phyloP scores from a whole-genome alignment of 2,329 filamentous ascomycete species.

The Cordyceps tenuipes region DNA sequence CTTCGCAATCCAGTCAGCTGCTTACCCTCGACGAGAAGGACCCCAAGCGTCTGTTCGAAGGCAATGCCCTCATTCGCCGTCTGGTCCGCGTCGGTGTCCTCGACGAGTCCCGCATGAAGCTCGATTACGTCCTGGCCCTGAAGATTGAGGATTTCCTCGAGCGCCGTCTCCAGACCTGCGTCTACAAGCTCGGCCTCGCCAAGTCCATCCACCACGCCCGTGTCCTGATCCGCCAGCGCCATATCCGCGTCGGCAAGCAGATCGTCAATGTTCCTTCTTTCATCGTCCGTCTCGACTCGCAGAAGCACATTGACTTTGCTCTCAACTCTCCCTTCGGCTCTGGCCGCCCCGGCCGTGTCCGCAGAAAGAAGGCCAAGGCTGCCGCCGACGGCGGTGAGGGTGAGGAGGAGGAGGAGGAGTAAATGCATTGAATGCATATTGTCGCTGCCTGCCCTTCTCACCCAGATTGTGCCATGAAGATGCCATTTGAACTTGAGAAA shows the following conservation, averaged over 20 bases:
- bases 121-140: constrained; percentile 99
- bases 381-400: constrained; percentile 75
- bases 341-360: constrained; percentile 92
- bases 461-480: constrained; percentile 24
- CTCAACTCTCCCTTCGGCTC: constrained; percentile 96
- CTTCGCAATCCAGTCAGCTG: constrained; percentile 65
- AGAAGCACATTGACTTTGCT: constrained; percentile 99
- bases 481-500: constrained; percentile 28
- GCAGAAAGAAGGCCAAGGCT: constrained; percentile 99
- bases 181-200: constrained; percentile 99
- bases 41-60: constrained; percentile 99
- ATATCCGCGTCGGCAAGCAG: constrained; percentile 99
- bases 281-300: constrained; percentile 98
- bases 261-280: constrained; percentile 99
- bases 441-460: constrained; percentile 23
- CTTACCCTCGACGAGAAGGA: constrained; percentile 99
- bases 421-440: constrained; percentile 32
- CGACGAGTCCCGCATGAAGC: constrained; percentile 99
- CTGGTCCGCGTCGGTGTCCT: constrained; percentile 99
- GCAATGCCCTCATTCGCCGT: constrained; percentile 99
- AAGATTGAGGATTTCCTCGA: constrained; percentile 99
- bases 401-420: constrained; percentile 79
- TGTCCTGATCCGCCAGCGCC: constrained; percentile 98
- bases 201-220: constrained; percentile 99
- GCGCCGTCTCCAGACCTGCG: constrained; percentile 98